phyloP scores from a whole-genome alignment of 2,329 filamentous ascomycete genomes.

The Dactylellina haptotyla region DNA sequence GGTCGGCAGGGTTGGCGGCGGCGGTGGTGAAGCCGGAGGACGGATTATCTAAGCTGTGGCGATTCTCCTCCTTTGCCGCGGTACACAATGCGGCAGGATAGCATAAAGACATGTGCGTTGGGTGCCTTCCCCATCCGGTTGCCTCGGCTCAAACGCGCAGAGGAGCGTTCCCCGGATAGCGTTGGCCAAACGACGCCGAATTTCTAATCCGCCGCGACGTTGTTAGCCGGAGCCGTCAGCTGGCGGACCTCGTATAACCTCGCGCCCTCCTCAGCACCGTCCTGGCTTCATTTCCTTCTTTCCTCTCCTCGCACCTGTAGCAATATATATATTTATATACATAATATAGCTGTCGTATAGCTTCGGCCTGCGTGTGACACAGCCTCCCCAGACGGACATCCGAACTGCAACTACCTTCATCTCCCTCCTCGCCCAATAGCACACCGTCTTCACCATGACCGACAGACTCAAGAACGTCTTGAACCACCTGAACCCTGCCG shows the following conservation, averaged over 20 bases:
- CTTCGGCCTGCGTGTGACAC: constrained; percentile 10
- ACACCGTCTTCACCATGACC: constrained; percentile 70
- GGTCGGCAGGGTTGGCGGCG: too few relatives aligned
- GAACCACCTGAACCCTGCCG: constrained; percentile 80
- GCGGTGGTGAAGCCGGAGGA: constrained; percentile 17
- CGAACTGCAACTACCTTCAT: constrained; percentile 36
- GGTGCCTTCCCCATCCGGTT: constrained; percentile 16
- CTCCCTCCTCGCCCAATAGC: constrained; percentile 42
- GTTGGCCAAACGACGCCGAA: constrained; percentile 7
- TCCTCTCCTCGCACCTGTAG: not conserved
- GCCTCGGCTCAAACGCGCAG: constrained; percentile 53
- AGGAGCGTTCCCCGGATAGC: constrained; percentile 43
- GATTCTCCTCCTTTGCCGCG: constrained; percentile 35
- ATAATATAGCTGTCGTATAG: constrained; percentile 20
- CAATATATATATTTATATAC: not conserved
- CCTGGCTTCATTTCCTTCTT: not conserved
- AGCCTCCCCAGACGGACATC: constrained; percentile 11
- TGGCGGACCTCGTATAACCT: constrained; percentile 32
- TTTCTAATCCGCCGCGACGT: constrained; percentile 21
- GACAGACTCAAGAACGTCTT: constrained; percentile 89
- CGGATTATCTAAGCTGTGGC: constrained; percentile 52
- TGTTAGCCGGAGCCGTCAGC: constrained; percentile 29
- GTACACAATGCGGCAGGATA: constrained; percentile 47
- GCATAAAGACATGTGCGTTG: constrained; percentile 46
- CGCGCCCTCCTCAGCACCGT: not conserved